Conservation (phyloP, 164 flowering plant genomes). For the Protea cynaroides region DNA sequence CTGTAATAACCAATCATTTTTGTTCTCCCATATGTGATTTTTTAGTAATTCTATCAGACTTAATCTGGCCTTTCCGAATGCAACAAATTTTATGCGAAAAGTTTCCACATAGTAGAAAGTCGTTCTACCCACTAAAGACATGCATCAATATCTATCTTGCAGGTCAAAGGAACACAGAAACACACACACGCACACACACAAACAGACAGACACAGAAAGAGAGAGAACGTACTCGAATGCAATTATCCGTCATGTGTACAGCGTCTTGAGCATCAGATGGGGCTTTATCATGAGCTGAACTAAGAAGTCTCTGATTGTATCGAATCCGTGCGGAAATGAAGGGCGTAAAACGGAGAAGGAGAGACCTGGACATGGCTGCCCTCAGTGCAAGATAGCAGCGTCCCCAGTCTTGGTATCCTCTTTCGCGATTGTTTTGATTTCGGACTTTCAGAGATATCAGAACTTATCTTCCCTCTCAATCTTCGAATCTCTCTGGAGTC, state of each 20-base stretch:
- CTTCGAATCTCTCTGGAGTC: too few species aligned
- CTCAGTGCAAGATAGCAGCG: background rate
- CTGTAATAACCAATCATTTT: too few species aligned
- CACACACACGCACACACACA: background rate
- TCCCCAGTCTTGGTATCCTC: background rate
- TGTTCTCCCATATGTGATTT: too few species aligned
- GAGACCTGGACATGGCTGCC: slow-evolving; percentile 10
- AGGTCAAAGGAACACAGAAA: background rate
- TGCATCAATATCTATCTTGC: too few species aligned
- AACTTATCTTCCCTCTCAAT: too few species aligned
- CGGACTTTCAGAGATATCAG: too few species aligned
- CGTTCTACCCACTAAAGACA: too few species aligned
- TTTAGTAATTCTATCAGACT: too few species aligned
- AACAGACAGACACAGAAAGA: background rate
- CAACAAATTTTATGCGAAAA: too few species aligned
- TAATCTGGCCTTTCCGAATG: too few species aligned
- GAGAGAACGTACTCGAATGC: slow-evolving; percentile 16
- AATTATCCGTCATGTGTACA: slow-evolving; percentile 24
- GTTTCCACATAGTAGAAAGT: too few species aligned
- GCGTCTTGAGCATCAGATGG: slow-evolving; percentile 8
- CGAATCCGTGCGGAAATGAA: slow-evolving; percentile 15
- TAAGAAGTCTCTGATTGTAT: slow-evolving; percentile 14
- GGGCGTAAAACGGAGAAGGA: slow-evolving; percentile 15
- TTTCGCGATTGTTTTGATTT: background rate
- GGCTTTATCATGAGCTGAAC: slow-evolving; percentile 4